Evolutionary conservation across 768 basidiomycete species (phyloP).

Genomic region (Phallus indusiatus): DNA sequence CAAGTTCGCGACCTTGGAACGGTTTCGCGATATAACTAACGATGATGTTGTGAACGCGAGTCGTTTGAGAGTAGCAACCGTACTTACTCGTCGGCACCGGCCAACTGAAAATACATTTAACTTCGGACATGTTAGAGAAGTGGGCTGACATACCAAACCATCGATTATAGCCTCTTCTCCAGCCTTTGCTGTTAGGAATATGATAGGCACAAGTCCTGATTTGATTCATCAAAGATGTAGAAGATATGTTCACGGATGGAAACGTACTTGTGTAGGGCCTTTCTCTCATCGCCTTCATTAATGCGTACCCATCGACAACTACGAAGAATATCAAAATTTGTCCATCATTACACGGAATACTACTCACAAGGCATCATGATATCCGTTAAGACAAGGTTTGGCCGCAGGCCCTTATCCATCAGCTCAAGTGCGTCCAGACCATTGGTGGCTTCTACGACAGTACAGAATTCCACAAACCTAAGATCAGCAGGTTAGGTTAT

Average conservation of each 20-base stretch:
- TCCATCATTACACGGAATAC: neutral
- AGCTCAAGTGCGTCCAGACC: slow-evolving; percentile 21
- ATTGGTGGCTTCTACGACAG: slow-evolving; percentile 22
- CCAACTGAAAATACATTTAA: slow-evolving; percentile 13
- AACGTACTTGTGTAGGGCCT: slow-evolving; percentile 11
- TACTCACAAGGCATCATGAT: slow-evolving; percentile 27
- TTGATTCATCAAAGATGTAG: neutral
- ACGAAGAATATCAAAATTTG: neutral
- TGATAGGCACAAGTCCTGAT: slow-evolving; percentile 20
- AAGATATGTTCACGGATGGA: neutral
- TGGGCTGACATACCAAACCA: slow-evolving; percentile 18
- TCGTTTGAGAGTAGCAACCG: neutral
- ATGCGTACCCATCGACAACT: slow-evolving; percentile 24
- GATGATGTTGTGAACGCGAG: neutral
- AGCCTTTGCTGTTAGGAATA: slow-evolving; percentile 28
- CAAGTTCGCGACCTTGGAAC: slow-evolving; percentile 27
- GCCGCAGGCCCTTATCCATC: slow-evolving; percentile 11
- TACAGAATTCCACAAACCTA: slow-evolving; percentile 25
- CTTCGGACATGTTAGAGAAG: neutral
- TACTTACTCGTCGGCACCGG: slow-evolving; percentile 27
- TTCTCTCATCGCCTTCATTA: slow-evolving; percentile 21
- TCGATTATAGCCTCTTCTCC: slow-evolving; percentile 27
- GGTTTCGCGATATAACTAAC: slow-evolving; percentile 29
- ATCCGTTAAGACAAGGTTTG: slow-evolving; percentile 26
- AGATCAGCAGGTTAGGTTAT: neutral